Base-by-base conservation (phyloP, 1,139 yeast genomes). In the Scheffersomyces segobiensis region DNA sequence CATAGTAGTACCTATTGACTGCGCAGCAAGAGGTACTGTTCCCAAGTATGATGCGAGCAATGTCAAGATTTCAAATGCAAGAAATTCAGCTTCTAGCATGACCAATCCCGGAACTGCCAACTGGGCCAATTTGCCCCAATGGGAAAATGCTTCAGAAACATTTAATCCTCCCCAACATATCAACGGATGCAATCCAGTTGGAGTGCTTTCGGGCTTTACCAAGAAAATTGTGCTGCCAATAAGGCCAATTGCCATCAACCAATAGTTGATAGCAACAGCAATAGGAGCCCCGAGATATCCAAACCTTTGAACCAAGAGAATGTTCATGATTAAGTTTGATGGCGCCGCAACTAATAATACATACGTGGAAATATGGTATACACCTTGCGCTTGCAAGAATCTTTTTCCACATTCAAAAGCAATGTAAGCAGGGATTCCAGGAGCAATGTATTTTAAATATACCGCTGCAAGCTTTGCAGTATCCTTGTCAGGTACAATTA, bases 61-160 rank as follows among this genome's bases (percentile, higher is more conserved):
- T 0, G 95, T 88, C 76, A 89, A 76, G 47, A 88, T 80, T 67
- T 89, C 95, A 69, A 88, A 89, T 0, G 93, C 90, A 61, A 89
- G 70, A 60, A 88, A 88, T 67, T 89, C 95, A 1, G 92, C 88
- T 65, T 88, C 88, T 47, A 88, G 76, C 92, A 89, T 89, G 5
- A 88, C 75, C 32, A 88, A 83, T 5, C 93, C 93, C 0, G 95
- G 93, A 46, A 88, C 71, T 0, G 93, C 87, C 60, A 85, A 75
- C 46, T 67, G 65, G n/a, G 81, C 71, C 58, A 85, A 70, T 57
- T 73, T 79, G 5, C 73, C 72, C 88, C 88, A 85, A 26, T 79
- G 78, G 52, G 67, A 65, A 60, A 82, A 82, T 1, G 81, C 65
- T 14, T 62, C 69, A n/a, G 56, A 53, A 4, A 68, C 51, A 49